Conservation (phyloP, 1,284 basidiomycete genomes). For the Irpex sp. region DNA sequence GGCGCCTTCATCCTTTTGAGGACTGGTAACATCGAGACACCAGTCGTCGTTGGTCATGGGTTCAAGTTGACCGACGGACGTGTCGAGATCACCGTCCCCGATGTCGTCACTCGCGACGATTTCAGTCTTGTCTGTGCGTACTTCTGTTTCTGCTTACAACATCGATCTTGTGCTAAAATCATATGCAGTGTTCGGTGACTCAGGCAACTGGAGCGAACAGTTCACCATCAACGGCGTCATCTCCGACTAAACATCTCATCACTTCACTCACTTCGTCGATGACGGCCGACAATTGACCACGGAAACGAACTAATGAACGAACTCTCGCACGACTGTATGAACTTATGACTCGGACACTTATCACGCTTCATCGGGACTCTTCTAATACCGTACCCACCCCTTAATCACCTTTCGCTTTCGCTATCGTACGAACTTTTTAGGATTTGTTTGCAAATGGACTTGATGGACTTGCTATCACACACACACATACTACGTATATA, state of each 20-base stretch:
- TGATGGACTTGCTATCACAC: too few relatives aligned
- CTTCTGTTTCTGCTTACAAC: not conserved
- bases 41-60: slow-evolving; percentile 36
- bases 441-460: too few relatives aligned
- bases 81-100: slow-evolving; percentile 36
- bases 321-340: not conserved
- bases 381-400: too few relatives aligned
- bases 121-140: slow-evolving; percentile 46
- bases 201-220: slow-evolving; percentile 8
- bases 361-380: too few relatives aligned
- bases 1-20: slow-evolving; percentile 15
- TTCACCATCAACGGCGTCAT: slow-evolving; percentile 9
- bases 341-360: too few relatives aligned
- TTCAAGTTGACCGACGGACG: slow-evolving; percentile 36
- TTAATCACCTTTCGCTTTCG: too few relatives aligned
- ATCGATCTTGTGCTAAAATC: not conserved
- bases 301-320: not conserved
- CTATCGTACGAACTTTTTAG: too few relatives aligned
- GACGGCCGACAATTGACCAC: not conserved
- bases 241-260: not conserved
- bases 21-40: slow-evolving; percentile 3
- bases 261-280: not conserved
- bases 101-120: slow-evolving; percentile 32
- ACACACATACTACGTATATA: too few relatives aligned
- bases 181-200: slow-evolving; percentile 13